Base-by-base conservation (phyloP, 2,329 filamentous ascomycete species). In the Trichoderma koningiopsis region DNA sequence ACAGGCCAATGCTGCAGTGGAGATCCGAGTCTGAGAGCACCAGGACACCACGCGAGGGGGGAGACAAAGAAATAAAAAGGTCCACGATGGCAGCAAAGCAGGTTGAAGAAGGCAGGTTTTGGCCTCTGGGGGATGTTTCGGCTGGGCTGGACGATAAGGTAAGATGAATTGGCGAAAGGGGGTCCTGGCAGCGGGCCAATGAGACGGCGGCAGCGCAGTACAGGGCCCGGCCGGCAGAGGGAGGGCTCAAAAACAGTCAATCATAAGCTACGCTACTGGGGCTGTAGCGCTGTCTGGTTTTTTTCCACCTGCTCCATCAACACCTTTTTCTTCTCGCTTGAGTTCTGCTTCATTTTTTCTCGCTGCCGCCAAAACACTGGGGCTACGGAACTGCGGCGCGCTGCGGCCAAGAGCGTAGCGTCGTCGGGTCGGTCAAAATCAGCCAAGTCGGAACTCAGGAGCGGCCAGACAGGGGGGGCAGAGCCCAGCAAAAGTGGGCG, bases 131-230 rank as follows among this genome's bases (percentile, higher is more conserved):
- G 49, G 56, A 27, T 33, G 33, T 57, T 56, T 56, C 53, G 63
- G 53, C 53, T 67, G 62, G 62, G 62, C 53, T 29, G 43, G 59
- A 49, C 55, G 29, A 27, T 60, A 60, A 62, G 24, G 35, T 47
- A 37, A 55, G 66, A 68, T 68, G 58, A 68, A 62, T 61, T 60
- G 59, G 58, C 58, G 57, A 62, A 68, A 68, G 58, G 66, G 66
- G 66, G 49, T 55, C 57, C 47, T 49, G 66, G 47, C 66, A 68
- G 49, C 57, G 35, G 58, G 66, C 66, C 57, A 61, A 57, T 58
- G 13, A 40, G 49, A 68, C 57, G 49, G 66, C 55, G n/a, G 57
- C 57, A 49, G 29, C 27, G 47, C 56, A 24, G 31, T 47, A 29
- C 29, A 35, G 53, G 53, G 37, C 37, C 35, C 63, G 58, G 33